A percentile compares a stretch with the other conserved stretches of the same genome.
phyloP scores from a whole-genome alignment of 2,329 filamentous ascomycete species.

The Ophiostoma novo-ulmi region DNA sequence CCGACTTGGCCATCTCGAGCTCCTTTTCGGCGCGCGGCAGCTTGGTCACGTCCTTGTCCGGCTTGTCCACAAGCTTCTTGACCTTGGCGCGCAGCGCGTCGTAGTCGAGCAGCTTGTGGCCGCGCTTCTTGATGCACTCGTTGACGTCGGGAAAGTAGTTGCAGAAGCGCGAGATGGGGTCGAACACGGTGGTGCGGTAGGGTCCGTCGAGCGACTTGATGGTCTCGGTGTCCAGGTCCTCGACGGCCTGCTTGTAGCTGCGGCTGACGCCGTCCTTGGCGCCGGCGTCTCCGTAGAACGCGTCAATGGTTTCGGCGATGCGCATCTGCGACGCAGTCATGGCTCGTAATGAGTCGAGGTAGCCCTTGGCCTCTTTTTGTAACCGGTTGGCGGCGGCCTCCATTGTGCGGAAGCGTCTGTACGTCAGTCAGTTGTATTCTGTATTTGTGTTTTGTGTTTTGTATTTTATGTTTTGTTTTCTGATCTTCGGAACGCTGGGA shows the following conservation, averaged over 20 bases:
- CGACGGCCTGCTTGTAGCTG: constrained; percentile 97
- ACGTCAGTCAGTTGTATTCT: constrained; percentile 9
- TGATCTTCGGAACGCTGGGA: neutral
- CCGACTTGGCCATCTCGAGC: constrained; percentile 84
- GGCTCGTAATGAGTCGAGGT: constrained; percentile 90
- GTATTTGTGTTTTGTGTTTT: neutral
- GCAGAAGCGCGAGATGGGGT: constrained; percentile 93
- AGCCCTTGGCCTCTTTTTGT: constrained; percentile 97
- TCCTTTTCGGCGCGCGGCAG: constrained; percentile 94
- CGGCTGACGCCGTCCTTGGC: constrained; percentile 91
- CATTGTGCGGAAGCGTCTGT: constrained; percentile 92
- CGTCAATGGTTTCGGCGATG: constrained; percentile 98
- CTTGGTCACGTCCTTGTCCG: constrained; percentile 96
- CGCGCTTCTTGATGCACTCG: constrained; percentile 98
- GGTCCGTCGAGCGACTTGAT: constrained; percentile 97
- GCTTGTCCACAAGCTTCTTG: constrained; percentile 95
- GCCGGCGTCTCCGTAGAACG: constrained; percentile 95
- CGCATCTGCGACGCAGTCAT: constrained; percentile 99
- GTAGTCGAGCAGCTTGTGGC: constrained; percentile 98
- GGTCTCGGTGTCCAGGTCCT: constrained; percentile 94
- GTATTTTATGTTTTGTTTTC: neutral
- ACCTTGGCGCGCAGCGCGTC: constrained; percentile 93
- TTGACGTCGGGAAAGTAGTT: constrained; percentile 99
- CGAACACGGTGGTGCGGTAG: constrained; percentile 89
- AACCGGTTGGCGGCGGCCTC: constrained; percentile 86